Base-by-base conservation (phyloP, 2,329 filamentous ascomycete genomes). In the Leptosphaerulina australis region DNA sequence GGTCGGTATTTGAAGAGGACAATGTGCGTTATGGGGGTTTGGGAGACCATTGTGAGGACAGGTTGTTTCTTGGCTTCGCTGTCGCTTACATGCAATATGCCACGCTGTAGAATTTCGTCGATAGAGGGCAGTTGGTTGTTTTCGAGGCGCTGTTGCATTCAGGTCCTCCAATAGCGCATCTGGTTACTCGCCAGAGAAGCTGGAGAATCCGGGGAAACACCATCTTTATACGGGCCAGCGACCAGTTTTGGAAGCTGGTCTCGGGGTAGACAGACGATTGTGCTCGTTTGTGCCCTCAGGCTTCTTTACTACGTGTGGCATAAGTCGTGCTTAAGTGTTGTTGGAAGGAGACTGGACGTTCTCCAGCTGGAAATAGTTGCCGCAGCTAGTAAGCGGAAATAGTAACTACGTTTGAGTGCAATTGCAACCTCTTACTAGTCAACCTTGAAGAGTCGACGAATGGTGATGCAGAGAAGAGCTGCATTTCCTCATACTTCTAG, bases 1-100 rank as follows among this genome's bases (percentile, higher is more conserved):
- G 64, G 34, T 2, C 61, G 56, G 51, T 71, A 71, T 53, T 67
- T 71, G 63, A 71, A 72, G 45, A 67, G 65, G 8, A 70, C 69
- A 24, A 69, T 71, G 49, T 71, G 68, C 7, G 64, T 71, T 41
- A 71, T 70, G 3, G 48, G 47, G 24, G 34, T 30, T 10, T 31
- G 17, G 14, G 31, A 34, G 6, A 24, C n/a, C 39, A 44, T 43
- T 29, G 15, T 35, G 24, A 9, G 11, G 15, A 26, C 14, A 21
- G 26, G 7, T 3, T 4, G 18, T 8, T 12, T 20, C 17, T 15
- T 20, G 15, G 2, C 17, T 18, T 18, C 14, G 14, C 10, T 12
- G 20, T 17, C 34, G 29, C 7, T 8, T 10, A 26, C 10, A n/a
- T n/a, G n/a, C n/a, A n/a, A n/a, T 30, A 21, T 39, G 15, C 14